phyloP scores from a whole-genome alignment of 352 stramenopile genomes.

The Phytophthora syringae region DNA sequence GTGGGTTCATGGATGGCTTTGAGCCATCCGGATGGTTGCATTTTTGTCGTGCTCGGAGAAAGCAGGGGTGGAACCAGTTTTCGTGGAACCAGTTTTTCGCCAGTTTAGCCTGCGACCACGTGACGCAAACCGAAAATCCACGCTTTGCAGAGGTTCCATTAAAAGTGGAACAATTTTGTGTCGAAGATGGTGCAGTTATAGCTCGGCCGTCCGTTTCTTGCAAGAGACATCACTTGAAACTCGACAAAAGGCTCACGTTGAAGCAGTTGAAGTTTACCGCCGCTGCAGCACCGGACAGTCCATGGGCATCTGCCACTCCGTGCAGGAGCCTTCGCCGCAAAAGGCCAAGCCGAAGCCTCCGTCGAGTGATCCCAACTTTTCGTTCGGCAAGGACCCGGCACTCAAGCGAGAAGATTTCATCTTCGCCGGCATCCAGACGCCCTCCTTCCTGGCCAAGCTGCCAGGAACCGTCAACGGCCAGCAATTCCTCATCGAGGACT shows the following conservation, averaged over 20 bases:
- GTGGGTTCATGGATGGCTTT: no score
- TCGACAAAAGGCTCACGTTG: constrained; percentile 13
- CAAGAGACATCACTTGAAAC: constrained; percentile 32
- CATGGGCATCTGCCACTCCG: constrained; percentile 69
- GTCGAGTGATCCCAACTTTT: constrained; percentile 15
- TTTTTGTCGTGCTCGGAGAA: no score
- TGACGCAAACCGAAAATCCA: no score
- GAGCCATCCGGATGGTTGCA: no score
- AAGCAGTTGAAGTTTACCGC: no score
- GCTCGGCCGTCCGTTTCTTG: constrained; percentile 10
- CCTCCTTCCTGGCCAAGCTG: constrained; percentile 55
- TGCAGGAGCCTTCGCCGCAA: constrained; percentile 1
- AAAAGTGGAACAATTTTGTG: no score
- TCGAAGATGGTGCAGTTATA: no score
- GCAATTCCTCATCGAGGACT: constrained; percentile 84
- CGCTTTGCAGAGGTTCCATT: no score
- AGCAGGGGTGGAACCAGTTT: no score
- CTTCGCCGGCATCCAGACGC: constrained; percentile 52
- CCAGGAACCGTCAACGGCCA: constrained; percentile 75
- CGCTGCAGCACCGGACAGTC: constrained; percentile 1
- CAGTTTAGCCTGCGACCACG: no score
- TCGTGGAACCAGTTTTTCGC: no score
- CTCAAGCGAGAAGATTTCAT: constrained; percentile 79
- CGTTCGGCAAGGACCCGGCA: constrained; percentile 66
- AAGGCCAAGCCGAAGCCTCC: not conserved